phyloP scores from a whole-genome alignment of 441 rosid species.

The Cnidoscolus chayamansa region DNA sequence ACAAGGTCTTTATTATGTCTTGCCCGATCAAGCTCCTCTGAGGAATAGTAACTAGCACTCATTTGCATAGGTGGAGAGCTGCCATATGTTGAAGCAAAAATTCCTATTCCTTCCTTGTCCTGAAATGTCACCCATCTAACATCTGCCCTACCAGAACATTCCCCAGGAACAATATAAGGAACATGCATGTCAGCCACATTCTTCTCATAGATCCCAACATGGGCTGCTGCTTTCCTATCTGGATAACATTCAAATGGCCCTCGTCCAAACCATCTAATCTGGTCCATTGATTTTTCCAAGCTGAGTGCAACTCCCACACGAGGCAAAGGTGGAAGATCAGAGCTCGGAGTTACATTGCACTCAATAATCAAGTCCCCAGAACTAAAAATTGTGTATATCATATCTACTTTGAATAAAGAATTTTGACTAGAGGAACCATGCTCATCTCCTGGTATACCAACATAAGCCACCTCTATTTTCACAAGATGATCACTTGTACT shows the following conservation, averaged over 20 bases:
- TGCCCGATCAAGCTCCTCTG: slow-evolving; percentile 67
- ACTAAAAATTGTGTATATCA: slow-evolving; percentile 55
- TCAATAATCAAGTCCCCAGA: slow-evolving; percentile 78
- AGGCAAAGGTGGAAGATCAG: slow-evolving; percentile 84
- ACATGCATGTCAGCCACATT: slow-evolving; percentile 76
- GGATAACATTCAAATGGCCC: slow-evolving; percentile 98
- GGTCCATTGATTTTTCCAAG: slow-evolving; percentile 66
- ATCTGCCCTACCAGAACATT: slow-evolving; percentile 87
- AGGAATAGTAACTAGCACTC: slow-evolving; percentile 81
- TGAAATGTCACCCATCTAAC: slow-evolving; percentile 86
- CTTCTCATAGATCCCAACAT: slow-evolving; percentile 63
- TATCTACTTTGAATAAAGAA: slow-evolving; percentile 51
- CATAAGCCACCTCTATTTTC: slow-evolving; percentile 52
- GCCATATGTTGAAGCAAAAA: slow-evolving; percentile 75
- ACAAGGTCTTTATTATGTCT: slow-evolving; percentile 69
- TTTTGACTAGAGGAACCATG: slow-evolving; percentile 31
- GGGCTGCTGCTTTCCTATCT: slow-evolving; percentile 92
- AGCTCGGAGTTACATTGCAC: slow-evolving; percentile 57
- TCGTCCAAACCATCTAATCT: slow-evolving; percentile 78
- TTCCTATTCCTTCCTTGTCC: slow-evolving; percentile 70
- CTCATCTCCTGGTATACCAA: slow-evolving; percentile 38
- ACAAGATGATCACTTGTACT: slow-evolving; percentile 40
- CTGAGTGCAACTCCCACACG: slow-evolving; percentile 82
- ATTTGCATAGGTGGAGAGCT: slow-evolving; percentile 87
- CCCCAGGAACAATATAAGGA: slow-evolving; percentile 89